Conservation (phyloP, 805 yeast species). For the Schwanniomyces pseudopolymorphus region DNA sequence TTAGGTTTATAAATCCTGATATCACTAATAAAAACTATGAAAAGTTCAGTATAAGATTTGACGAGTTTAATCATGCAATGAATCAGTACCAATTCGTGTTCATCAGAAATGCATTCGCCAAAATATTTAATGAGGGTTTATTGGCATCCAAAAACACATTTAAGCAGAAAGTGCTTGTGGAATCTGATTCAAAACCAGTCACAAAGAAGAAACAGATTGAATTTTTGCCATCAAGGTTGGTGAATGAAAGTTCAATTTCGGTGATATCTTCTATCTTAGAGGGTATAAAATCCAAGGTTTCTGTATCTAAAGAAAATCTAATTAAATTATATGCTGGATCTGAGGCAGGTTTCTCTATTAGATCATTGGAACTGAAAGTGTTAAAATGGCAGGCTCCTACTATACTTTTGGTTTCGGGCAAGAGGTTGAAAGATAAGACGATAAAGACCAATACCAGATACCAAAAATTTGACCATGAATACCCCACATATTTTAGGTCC, state of each 20-base stretch:
- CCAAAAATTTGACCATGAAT: constrained; percentile 50
- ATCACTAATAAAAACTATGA: constrained; percentile 23
- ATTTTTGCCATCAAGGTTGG: constrained; percentile 33
- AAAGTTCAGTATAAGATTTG: constrained; percentile 12
- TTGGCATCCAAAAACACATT: neutral
- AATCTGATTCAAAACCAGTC: neutral
- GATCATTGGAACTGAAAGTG: constrained; percentile 79
- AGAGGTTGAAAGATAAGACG: constrained; percentile 39
- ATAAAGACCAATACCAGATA: constrained; percentile 45
- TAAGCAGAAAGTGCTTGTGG: neutral
- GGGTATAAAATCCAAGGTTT: constrained; percentile 23
- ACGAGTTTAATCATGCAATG: constrained; percentile 16
- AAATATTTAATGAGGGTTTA: constrained; percentile 33
- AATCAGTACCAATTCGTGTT: constrained; percentile 14
- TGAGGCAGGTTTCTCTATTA: constrained; percentile 80
- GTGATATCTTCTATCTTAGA: constrained; percentile 34
- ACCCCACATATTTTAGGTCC: constrained; percentile 34
- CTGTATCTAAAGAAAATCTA: constrained; percentile 46
- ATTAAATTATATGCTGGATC: constrained; percentile 70
- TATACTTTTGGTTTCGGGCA: constrained; percentile 67
- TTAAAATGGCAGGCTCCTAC: constrained; percentile 93
- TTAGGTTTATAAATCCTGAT: constrained; percentile 48
- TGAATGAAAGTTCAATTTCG: constrained; percentile 41
- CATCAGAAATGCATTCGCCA: constrained; percentile 14
- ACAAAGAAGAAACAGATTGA: constrained; percentile 1